phyloP scores from a whole-genome alignment of 2,329 filamentous ascomycete genomes.

The Aspergillus thermomutatus region DNA sequence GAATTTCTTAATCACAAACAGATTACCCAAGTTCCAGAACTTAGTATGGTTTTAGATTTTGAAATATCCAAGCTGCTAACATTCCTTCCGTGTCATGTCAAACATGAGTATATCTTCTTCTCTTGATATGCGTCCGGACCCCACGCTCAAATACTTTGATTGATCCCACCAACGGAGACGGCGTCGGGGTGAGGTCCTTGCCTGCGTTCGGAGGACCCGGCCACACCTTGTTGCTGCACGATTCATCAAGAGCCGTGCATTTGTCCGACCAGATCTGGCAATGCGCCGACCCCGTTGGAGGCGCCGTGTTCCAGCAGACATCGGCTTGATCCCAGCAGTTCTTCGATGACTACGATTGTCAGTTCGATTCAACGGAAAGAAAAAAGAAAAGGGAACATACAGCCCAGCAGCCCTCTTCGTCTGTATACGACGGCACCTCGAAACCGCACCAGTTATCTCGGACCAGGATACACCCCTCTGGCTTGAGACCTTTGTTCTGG shows the following conservation, averaged over 20 bases:
- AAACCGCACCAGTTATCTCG: slow-evolving; percentile 72
- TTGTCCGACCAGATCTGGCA: slow-evolving; percentile 63
- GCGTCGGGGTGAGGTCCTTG: slow-evolving; percentile 33
- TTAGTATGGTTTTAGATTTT: too few relatives aligned
- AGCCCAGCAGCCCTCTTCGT: slow-evolving; percentile 59
- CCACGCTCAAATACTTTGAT: background rate
- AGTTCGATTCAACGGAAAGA: background rate
- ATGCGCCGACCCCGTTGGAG: slow-evolving; percentile 57
- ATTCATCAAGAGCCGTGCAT: slow-evolving; percentile 49
- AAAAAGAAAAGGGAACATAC: slow-evolving; percentile 22
- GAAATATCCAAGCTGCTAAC: too few relatives aligned
- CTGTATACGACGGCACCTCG: slow-evolving; percentile 56
- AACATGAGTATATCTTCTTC: background rate
- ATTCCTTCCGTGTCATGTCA: background rate
- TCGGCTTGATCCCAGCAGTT: slow-evolving; percentile 59
- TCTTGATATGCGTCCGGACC: background rate
- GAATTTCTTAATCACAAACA: too few relatives aligned
- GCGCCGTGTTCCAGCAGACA: slow-evolving; percentile 58
- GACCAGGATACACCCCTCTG: slow-evolving; percentile 56
- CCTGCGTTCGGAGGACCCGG: slow-evolving; percentile 44
- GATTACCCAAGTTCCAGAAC: too few relatives aligned
- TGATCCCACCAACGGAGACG: background rate
- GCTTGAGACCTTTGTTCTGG: slow-evolving; percentile 52
- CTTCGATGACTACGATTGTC: slow-evolving; percentile 36
- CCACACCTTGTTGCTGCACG: slow-evolving; percentile 41